Base-by-base conservation (phyloP, 2,329 filamentous ascomycete species). In the Colletotrichum gloeosporioides region DNA sequence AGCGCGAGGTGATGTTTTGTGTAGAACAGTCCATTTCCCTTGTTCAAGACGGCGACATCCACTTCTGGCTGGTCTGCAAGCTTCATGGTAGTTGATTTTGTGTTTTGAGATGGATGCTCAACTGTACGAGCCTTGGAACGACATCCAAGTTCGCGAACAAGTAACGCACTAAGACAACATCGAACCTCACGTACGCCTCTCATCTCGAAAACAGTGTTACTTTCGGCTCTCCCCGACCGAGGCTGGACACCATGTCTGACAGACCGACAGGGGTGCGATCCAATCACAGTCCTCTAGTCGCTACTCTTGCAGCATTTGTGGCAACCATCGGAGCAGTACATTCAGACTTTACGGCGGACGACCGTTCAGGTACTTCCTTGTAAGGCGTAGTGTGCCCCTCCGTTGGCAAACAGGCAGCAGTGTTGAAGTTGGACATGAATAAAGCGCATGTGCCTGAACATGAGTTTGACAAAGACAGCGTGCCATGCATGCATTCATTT, bases 1-100 rank as follows among this genome's bases (percentile, higher is more conserved):
- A 44, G 39, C 18, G 9, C 16, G 5, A n/a, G 2, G 1, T 6
- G 16, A 10, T 12, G 5, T n/a, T 1, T 12, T n/a, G 6, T 12
- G 39, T 10, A 44, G 8, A 2, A 44, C 16, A 44, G 39, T 12
- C 6, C 1, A 12, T 8, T 49, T 12, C 18, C 36, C 18, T 49
- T n/a, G 18, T 0, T 0, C 9, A 4, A 18, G n/a, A 49, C 39
- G 5, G 39, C 39, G 39, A n/a, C 3, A 49, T 12, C n/a, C 39
- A 7, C 3, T 49, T 3, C 39, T 2, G 18, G 4, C 18, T 44
- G 18, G 39, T 6, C 18, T 44, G 39, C 39, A 0, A n/a, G 18
- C 39, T 49, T 49, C 18, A 7, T n/a, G 5, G 39, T n/a, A 49
- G 39, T 49, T 49, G 9, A 12, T n/a, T 49, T n/a, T 49, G 9